Conservation (phyloP, 306 rosid genomes). For the Canavalia gladiata region DNA sequence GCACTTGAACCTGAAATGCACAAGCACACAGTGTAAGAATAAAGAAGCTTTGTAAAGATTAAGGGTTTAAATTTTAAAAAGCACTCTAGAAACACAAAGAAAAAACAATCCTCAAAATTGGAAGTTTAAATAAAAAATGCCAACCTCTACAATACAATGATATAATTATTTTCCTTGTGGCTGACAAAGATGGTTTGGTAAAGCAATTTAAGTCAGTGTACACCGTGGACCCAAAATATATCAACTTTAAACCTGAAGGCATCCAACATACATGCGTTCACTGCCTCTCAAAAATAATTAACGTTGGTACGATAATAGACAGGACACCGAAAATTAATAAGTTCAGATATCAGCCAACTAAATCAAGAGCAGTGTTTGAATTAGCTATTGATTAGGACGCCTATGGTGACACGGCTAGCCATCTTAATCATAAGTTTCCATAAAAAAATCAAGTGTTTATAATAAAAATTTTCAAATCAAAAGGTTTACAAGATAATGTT, state of each 20-base stretch:
- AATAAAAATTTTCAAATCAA: conserved; percentile 12
- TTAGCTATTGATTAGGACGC: not conserved
- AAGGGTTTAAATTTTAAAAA: conserved; percentile 5
- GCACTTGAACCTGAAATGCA: conserved; percentile 41
- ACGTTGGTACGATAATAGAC: not conserved
- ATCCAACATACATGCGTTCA: not conserved
- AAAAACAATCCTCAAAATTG: not conserved
- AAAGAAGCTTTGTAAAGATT: not conserved
- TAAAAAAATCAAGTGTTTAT: not conserved
- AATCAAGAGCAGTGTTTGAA: not conserved
- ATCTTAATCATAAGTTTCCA: conserved; percentile 22
- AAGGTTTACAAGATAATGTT: conserved; percentile 20
- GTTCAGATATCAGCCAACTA: conserved; percentile 20
- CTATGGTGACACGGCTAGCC: not conserved
- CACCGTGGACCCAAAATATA: not conserved
- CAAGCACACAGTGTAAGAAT: conserved; percentile 31
- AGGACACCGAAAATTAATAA: conserved; percentile 26
- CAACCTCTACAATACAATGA: not conserved
- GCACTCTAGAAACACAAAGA: conserved; percentile 11
- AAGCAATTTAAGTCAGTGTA: conserved; percentile 1
- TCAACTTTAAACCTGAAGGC: conserved; percentile 5
- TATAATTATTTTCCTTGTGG: not conserved
- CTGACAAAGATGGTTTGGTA: conserved; percentile 31
- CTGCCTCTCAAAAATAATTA: conserved; percentile 15
- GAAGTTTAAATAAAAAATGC: conserved; percentile 3